Percentiles rank a stretch among this genome's conserved stretches.
phyloP scores from a whole-genome alignment of 805 yeast genomes.

The Kuraishia capsulata region DNA sequence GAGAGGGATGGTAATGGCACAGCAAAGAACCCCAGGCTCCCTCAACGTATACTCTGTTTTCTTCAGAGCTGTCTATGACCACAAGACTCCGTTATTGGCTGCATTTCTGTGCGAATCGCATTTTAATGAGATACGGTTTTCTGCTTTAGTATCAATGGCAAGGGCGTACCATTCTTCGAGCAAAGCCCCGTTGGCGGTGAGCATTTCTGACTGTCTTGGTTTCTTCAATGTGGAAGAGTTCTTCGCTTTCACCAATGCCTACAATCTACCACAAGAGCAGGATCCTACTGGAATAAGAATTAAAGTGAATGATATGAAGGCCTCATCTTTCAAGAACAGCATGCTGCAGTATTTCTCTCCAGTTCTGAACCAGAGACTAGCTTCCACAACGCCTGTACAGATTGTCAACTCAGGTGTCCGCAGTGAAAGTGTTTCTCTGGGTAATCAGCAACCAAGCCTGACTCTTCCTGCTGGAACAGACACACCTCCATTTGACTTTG shows the following conservation, averaged over 20 bases:
- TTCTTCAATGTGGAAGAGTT: neutral
- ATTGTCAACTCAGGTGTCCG: neutral
- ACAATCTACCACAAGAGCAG: neutral
- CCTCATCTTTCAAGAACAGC: neutral
- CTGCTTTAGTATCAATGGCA: conserved; percentile 60
- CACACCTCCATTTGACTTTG: neutral
- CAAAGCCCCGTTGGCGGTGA: conserved; percentile 32
- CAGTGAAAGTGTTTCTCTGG: neutral
- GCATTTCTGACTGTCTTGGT: neutral
- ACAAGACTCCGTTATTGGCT: conserved; percentile 53
- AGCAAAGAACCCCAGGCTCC: conserved; percentile 50
- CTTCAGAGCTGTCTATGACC: conserved; percentile 43
- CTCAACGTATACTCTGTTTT: conserved; percentile 54
- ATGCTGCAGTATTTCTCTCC: neutral
- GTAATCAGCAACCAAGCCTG: neutral
- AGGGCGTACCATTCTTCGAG: conserved; percentile 62
- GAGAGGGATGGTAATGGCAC: conserved; percentile 50
- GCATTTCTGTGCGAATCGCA: conserved; percentile 73
- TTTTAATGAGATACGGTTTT: conserved; percentile 69
- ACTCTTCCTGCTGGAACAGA: neutral
- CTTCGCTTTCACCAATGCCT: neutral
- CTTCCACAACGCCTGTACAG: neutral
- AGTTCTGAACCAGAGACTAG: neutral
- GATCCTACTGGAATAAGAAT: neutral
- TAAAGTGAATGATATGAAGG: neutral